A percentile compares a stretch with the other conserved stretches of the same genome.
Conservation (phyloP, 371 early-diverging fungal genomes). For the Mortierella sp. region DNA sequence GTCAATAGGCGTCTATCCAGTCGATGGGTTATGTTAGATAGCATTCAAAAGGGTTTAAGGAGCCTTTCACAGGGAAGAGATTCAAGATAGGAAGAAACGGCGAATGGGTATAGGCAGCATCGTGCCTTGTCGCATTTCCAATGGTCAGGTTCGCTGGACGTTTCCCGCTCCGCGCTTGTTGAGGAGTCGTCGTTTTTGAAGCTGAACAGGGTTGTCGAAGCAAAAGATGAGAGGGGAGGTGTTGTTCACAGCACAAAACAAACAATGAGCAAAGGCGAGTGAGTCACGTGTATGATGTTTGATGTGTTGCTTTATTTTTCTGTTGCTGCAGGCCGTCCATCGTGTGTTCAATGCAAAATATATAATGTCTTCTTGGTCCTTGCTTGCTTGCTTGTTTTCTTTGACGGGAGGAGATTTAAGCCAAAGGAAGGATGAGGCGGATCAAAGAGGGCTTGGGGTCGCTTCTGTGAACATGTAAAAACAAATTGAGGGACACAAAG, state of each 20-base stretch:
- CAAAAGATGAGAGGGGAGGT: not conserved
- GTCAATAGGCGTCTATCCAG: not conserved
- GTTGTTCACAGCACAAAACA: not conserved
- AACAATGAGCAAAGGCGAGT: not conserved
- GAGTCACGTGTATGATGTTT: not conserved
- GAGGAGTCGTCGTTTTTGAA: too few species aligned
- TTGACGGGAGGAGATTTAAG: conserved; percentile 19
- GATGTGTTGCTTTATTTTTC: not conserved
- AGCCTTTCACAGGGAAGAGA: not conserved
- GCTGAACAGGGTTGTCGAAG: too few species aligned
- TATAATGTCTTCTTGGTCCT: not conserved
- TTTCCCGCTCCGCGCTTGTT: too few species aligned
- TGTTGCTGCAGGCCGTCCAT: not conserved
- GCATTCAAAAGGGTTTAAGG: too few species aligned
- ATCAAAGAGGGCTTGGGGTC: conserved; percentile 59
- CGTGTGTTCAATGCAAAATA: conserved; percentile 5
- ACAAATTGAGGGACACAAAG: not conserved
- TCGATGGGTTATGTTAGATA: not conserved
- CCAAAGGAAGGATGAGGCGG: conserved; percentile 59
- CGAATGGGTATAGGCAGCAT: too few species aligned
- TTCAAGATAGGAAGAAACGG: not conserved
- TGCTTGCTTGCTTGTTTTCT: not conserved
- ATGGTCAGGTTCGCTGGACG: too few species aligned
- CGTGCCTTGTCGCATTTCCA: too few species aligned
- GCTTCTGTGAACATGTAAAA: conserved; percentile 28